Evolutionary conservation across 2,329 filamentous ascomycete genomes (phyloP).

Genomic region (Colletotrichum nymphaeae): DNA sequence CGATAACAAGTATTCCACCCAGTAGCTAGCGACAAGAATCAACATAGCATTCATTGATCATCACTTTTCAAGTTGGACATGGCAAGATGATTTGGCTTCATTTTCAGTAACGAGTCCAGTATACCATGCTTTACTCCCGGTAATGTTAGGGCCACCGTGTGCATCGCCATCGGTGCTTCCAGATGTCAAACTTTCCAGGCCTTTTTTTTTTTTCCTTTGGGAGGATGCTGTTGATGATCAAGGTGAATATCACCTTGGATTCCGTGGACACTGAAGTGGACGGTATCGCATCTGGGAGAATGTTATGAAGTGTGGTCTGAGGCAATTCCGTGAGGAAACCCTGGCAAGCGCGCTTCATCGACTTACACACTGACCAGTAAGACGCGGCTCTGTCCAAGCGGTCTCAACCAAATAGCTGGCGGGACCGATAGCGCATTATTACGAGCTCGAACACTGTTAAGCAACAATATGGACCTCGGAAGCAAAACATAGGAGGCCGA

Average conservation of each 20-base stretch:
- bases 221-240: not conserved
- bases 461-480: not conserved
- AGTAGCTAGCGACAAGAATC: not conserved
- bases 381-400: not conserved
- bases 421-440: not conserved
- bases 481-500: not conserved
- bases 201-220: no score
- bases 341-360: not conserved
- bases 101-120: not conserved
- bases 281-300: not conserved
- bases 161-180: no score
- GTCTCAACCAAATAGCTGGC: not conserved
- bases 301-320: not conserved
- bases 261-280: not conserved
- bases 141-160: no score
- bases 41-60: not conserved
- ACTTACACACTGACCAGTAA: not conserved
- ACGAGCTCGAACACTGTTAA: not conserved
- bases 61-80: not conserved
- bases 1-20: not conserved
- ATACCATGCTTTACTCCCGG: not conserved
- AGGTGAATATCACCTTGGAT: not conserved
- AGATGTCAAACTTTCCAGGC: no score
- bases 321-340: not conserved
- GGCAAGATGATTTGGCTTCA: not conserved